A percentile compares a stretch with the other conserved stretches of the same genome.
phyloP scores from a whole-genome alignment of 495 filamentous ascomycete genomes.

The Penicillium riverlandense region DNA sequence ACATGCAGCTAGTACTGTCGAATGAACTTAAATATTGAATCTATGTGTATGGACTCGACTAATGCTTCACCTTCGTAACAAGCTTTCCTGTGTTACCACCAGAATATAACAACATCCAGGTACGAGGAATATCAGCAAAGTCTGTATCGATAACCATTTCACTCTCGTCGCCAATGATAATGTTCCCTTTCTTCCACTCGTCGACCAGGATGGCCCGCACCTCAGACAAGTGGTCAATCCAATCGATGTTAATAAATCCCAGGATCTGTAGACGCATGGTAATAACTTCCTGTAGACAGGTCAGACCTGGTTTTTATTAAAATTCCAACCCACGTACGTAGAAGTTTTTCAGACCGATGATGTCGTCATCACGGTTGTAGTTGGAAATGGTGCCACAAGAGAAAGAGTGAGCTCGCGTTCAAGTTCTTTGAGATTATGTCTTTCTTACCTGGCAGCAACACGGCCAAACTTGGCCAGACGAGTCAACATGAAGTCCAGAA shows the following conservation, averaged over 20 bases:
- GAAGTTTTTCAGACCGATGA: slow-evolving; percentile 39
- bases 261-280: slow-evolving; percentile 44
- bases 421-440: background rate
- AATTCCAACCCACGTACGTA: slow-evolving; percentile 10
- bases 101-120: slow-evolving; percentile 43
- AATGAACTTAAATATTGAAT: too few species aligned
- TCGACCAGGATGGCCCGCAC: slow-evolving; percentile 40
- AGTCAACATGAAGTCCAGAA: slow-evolving; percentile 53
- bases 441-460: slow-evolving; percentile 48
- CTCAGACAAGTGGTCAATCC: slow-evolving; percentile 24
- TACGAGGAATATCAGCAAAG: slow-evolving; percentile 41
- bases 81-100: slow-evolving; percentile 51
- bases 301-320: background rate
- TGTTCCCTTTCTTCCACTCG: slow-evolving; percentile 47
- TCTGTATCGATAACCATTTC: slow-evolving; percentile 51
- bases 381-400: slow-evolving; percentile 40
- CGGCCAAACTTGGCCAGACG: slow-evolving; percentile 48
- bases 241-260: slow-evolving; percentile 60
- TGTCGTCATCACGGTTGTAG: slow-evolving; percentile 35
- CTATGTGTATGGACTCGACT: too few species aligned
- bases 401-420: background rate
- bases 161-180: slow-evolving; percentile 38
- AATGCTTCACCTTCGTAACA: slow-evolving; percentile 26
- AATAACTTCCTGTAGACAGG: slow-evolving; percentile 31
- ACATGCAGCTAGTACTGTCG: too few species aligned